Evolutionary conservation across 306 rosid species (phyloP).

Genomic region (Cyamopsis tetragonoloba): DNA sequence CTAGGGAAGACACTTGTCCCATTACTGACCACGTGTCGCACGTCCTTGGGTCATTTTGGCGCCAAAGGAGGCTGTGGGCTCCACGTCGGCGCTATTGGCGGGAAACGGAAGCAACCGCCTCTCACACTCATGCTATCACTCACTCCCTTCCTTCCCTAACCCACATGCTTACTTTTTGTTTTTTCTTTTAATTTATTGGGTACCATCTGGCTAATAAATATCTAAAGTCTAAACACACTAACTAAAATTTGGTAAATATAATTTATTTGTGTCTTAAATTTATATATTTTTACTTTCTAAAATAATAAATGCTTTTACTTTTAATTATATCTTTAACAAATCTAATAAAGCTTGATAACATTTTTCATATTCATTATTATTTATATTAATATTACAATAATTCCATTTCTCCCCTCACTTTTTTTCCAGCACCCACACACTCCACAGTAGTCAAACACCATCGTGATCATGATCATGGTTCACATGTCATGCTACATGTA

Average conservation of each 20-base stretch:
- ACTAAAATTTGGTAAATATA: too few relatives aligned
- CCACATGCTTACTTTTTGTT: too few relatives aligned
- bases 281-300: too few relatives aligned
- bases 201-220: too few relatives aligned
- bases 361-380: too few relatives aligned
- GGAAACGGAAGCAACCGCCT: slow-evolving; percentile 27
- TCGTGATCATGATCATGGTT: background rate
- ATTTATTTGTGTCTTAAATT: too few relatives aligned
- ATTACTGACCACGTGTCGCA: slow-evolving; percentile 3
- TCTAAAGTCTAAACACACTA: too few relatives aligned
- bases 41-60: slow-evolving; percentile 10
- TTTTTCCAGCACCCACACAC: background rate
- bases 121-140: background rate
- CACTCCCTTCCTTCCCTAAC: slow-evolving; percentile 6
- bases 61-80: slow-evolving; percentile 23
- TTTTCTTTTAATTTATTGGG: too few relatives aligned
- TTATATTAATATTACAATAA: too few relatives aligned
- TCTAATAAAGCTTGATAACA: too few relatives aligned
- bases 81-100: slow-evolving; percentile 33
- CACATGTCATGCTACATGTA: background rate
- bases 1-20: slow-evolving; percentile 19
- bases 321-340: too few relatives aligned
- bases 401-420: background rate
- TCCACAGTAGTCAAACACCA: slow-evolving; percentile 6
- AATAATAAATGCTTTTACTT: too few relatives aligned